Evolutionary conservation across 2,329 filamentous ascomycete genomes (phyloP).

Genomic region (Rugonectria rugulosa): DNA sequence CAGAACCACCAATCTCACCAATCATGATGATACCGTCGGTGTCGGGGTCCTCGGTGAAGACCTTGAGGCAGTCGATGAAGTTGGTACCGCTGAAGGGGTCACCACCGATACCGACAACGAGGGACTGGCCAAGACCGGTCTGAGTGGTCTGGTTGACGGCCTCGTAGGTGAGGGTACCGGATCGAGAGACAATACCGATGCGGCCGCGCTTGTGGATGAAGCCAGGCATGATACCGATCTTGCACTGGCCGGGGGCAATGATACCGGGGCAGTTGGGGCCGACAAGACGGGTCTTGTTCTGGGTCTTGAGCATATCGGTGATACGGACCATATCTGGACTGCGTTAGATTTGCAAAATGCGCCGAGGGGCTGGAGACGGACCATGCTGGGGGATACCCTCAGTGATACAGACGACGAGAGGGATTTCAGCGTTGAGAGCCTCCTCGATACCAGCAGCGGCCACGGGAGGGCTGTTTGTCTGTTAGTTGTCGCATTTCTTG

Average conservation of each 20-base stretch:
- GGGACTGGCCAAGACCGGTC: constrained; percentile 94
- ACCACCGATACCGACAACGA: constrained; percentile 97
- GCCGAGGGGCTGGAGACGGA: constrained; percentile 52
- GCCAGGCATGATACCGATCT: constrained; percentile 99
- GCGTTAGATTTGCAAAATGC: constrained; percentile 20
- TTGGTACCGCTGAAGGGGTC: constrained; percentile 99
- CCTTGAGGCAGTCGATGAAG: constrained; percentile 98
- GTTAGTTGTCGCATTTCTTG: constrained; percentile 22
- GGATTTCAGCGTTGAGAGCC: constrained; percentile 90
- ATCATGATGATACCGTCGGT: constrained; percentile 99
- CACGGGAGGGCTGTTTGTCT: constrained; percentile 76
- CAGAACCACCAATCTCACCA: constrained; percentile 96
- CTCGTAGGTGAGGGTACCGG: constrained; percentile 98
- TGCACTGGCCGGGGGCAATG: constrained; percentile 95
- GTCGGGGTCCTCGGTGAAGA: constrained; percentile 95
- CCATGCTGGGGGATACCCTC: constrained; percentile 98
- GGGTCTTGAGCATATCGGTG: constrained; percentile 96
- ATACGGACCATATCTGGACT: constrained; percentile 96
- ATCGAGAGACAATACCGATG: constrained; percentile 97
- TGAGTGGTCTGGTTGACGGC: constrained; percentile 99
- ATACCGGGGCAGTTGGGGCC: constrained; percentile 99
- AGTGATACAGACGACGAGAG: constrained; percentile 95
- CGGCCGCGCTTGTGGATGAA: constrained; percentile 99
- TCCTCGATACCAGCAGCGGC: constrained; percentile 97
- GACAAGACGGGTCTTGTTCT: constrained; percentile 95